phyloP scores from a whole-genome alignment of 768 basidiomycete genomes.

The Suillus fuscotomentosus region DNA sequence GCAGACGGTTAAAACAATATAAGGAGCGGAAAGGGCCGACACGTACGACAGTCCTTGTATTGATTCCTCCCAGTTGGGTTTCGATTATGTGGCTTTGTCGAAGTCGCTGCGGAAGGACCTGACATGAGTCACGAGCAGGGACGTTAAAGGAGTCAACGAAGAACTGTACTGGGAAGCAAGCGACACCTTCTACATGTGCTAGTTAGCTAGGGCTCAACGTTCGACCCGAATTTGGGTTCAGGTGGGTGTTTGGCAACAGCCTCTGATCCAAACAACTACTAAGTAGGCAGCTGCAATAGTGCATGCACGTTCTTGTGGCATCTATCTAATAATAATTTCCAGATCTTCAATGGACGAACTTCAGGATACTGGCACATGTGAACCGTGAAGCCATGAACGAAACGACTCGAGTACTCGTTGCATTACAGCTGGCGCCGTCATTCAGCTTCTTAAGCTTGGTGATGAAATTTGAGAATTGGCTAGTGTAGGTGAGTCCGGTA shows the following conservation, averaged over 20 bases:
- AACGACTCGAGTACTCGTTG: background rate
- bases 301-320: background rate
- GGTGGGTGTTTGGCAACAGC: constrained; percentile 1
- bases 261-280: constrained; percentile 1
- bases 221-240: background rate
- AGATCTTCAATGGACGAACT: too few relatives aligned
- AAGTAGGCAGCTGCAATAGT: too few relatives aligned
- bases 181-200: background rate
- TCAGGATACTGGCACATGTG: too few relatives aligned
- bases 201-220: background rate
- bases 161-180: background rate
- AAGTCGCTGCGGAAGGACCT: constrained; percentile 1
- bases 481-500: background rate
- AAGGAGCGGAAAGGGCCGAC: background rate
- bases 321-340: too few relatives aligned
- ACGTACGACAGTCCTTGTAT: constrained; percentile 30
- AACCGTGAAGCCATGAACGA: background rate
- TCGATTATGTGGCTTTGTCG: constrained; percentile 10
- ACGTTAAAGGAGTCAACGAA: background rate
- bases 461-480: background rate
- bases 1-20: background rate
- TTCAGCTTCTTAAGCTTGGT: background rate
- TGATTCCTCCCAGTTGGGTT: constrained; percentile 29
- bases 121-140: constrained; percentile 2
- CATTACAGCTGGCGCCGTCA: background rate